Evolutionary conservation across 805 yeast species (phyloP).

Genomic region (Metschnikowia baotianmanensis): DNA sequence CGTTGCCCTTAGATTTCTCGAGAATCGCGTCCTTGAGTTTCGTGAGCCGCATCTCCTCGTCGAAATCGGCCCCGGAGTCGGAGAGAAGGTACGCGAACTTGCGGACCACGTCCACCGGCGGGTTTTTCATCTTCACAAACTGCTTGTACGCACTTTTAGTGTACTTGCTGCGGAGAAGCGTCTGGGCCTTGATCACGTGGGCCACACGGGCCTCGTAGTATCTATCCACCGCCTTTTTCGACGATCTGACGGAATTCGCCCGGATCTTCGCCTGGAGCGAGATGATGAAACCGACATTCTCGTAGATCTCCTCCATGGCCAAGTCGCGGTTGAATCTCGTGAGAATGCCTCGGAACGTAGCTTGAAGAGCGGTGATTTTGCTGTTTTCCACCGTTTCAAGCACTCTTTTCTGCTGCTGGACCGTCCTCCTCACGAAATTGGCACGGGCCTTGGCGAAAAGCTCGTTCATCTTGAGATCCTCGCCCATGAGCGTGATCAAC

Average conservation of each 20-base stretch:
- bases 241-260: constrained; percentile 44
- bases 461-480: constrained; percentile 35
- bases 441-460: constrained; percentile 48
- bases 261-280: constrained; percentile 55
- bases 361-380: constrained; percentile 48
- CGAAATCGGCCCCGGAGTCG: constrained; percentile 70
- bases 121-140: constrained; percentile 66
- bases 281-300: constrained; percentile 36
- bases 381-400: constrained; percentile 16
- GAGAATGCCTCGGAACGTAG: constrained; percentile 61
- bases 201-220: constrained; percentile 56
- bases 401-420: constrained; percentile 19
- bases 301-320: constrained; percentile 51
- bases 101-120: constrained; percentile 73
- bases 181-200: constrained; percentile 72
- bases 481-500: constrained; percentile 39
- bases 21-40: constrained; percentile 65
- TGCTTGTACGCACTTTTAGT: constrained; percentile 73
- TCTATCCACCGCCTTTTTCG: constrained; percentile 28
- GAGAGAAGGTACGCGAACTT: constrained; percentile 74
- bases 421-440: constrained; percentile 29
- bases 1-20: constrained; percentile 67
- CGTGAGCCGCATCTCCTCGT: constrained; percentile 69
- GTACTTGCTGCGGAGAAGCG: constrained; percentile 62
- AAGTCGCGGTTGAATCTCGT: constrained; percentile 56